phyloP scores from a whole-genome alignment of 2,329 filamentous ascomycete species.

The Phaeosphaeriaceae sp. region DNA sequence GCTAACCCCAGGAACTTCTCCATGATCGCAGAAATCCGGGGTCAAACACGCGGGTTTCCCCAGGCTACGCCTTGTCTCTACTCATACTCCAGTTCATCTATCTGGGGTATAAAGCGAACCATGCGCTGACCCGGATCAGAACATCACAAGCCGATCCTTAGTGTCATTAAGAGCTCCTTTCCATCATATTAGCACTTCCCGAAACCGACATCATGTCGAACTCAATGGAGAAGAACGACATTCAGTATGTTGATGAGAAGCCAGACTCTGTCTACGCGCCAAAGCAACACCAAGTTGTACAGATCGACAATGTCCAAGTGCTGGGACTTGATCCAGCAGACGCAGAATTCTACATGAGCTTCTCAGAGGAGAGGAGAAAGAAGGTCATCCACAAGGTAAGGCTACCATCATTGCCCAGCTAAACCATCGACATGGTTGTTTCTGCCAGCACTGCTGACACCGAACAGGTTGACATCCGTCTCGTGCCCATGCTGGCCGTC shows the following conservation, averaged over 20 bases:
- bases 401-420: not conserved
- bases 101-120: slow-evolving; percentile 1
- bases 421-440: not conserved
- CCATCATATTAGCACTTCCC: not conserved
- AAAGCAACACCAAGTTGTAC: slow-evolving; percentile 31
- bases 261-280: slow-evolving; percentile 20
- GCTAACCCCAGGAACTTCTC: not conserved
- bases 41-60: not conserved
- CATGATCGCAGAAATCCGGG: slow-evolving; percentile 1
- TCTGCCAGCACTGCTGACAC: not conserved
- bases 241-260: slow-evolving; percentile 32
- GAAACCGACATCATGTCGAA: slow-evolving; percentile 16
- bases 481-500: slow-evolving; percentile 49
- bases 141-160: not conserved
- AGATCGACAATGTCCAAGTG: slow-evolving; percentile 37
- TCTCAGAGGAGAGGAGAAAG: slow-evolving; percentile 56
- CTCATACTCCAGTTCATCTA: no score
- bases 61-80: not conserved
- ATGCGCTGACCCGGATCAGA: not conserved
- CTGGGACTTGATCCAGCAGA: slow-evolving; percentile 30
- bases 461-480: slow-evolving; percentile 29
- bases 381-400: slow-evolving; percentile 42
- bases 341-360: slow-evolving; percentile 33
- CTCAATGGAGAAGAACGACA: slow-evolving; percentile 29
- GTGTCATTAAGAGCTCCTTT: not conserved